These are phyloP conservation scores for Ceratorhiza oryzae-sativae DNA, from an alignment of 1,284 basidiomycete species.

Conservation along the genomic window DNA sequence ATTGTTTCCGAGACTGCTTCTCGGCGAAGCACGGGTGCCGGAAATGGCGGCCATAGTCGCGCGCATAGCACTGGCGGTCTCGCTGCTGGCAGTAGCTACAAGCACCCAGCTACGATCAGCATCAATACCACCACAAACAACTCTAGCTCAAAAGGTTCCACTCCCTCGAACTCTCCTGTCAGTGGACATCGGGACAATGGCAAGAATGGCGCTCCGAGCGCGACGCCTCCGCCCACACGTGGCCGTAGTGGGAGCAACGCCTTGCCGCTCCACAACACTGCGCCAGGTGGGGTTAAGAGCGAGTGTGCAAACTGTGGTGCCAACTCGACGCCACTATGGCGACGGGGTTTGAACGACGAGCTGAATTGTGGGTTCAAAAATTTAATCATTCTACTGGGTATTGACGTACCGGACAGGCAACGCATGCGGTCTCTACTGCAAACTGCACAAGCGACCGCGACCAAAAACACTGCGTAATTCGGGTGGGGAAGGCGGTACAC, in stretches of 20 bases:
- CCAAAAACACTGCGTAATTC: constrained; percentile 82
- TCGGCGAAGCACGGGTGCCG: not conserved
- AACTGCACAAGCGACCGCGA: constrained; percentile 75
- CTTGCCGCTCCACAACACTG: constrained; percentile 51
- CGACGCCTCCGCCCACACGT: constrained; percentile 50
- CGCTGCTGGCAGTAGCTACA: constrained; percentile 5
- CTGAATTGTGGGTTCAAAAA: constrained; percentile 68
- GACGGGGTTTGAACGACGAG: constrained; percentile 81
- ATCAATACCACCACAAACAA: constrained; percentile 13
- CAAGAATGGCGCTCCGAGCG: constrained; percentile 37
- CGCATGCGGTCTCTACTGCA: constrained; percentile 42
- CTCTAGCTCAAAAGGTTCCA: constrained; percentile 46
- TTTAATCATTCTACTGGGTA: constrained; percentile 35
- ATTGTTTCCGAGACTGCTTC: not conserved
- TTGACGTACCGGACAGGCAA: not conserved
- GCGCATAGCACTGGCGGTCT: constrained; percentile 32
- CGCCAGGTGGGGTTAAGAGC: constrained; percentile 79
- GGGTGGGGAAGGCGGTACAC: constrained; percentile 60
- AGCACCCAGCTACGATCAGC: constrained; percentile 31
- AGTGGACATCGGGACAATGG: constrained; percentile 3
- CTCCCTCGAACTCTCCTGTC: constrained; percentile 48
- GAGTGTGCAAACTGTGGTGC: constrained; percentile 85
- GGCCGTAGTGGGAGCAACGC: constrained; percentile 36
- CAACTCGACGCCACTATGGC: constrained; percentile 82
- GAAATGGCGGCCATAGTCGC: constrained; percentile 7